Evolutionary conservation across 305 asterid species (phyloP).

Genomic region (Fraxinus velutina): DNA sequence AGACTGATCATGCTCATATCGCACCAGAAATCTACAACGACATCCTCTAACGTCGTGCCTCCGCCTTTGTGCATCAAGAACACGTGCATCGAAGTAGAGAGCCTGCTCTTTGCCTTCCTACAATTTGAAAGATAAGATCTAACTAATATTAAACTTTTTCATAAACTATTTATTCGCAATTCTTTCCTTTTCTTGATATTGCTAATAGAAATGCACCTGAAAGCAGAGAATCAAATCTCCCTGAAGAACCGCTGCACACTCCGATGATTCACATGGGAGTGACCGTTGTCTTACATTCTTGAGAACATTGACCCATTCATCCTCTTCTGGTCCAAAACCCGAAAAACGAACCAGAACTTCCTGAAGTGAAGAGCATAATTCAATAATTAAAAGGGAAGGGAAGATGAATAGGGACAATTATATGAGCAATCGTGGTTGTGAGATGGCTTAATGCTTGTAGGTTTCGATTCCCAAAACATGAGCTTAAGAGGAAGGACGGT

Average conservation of each 20-base stretch:
- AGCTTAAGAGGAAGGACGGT: neutral
- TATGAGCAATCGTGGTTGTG: neutral
- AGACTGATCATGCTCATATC: constrained; percentile 87
- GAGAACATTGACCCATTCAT: constrained; percentile 85
- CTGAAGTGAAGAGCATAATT: constrained; percentile 40
- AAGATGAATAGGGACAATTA: neutral
- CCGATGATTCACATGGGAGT: constrained; percentile 90
- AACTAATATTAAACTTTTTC: neutral
- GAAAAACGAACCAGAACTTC: constrained; percentile 92
- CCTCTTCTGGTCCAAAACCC: constrained; percentile 92
- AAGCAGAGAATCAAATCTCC: constrained; percentile 83
- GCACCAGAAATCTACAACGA: constrained; percentile 91
- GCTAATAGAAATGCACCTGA: constrained; percentile 51
- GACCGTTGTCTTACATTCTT: constrained; percentile 83
- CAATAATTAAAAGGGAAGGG: neutral
- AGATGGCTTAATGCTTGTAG: neutral
- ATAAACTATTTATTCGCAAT: neutral
- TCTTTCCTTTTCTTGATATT: neutral
- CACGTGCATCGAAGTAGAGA: constrained; percentile 89
- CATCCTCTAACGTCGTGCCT: constrained; percentile 91
- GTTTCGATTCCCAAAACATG: neutral
- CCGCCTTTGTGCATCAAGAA: constrained; percentile 90
- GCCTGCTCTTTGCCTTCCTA: constrained; percentile 99
- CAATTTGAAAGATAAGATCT: constrained; percentile 23
- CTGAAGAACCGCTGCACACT: constrained; percentile 81